Evolutionary conservation across 306 rosid species (phyloP), one percentile per base, ranked within the genome.

Genomic region (Gleditsia sinensis): DNA sequence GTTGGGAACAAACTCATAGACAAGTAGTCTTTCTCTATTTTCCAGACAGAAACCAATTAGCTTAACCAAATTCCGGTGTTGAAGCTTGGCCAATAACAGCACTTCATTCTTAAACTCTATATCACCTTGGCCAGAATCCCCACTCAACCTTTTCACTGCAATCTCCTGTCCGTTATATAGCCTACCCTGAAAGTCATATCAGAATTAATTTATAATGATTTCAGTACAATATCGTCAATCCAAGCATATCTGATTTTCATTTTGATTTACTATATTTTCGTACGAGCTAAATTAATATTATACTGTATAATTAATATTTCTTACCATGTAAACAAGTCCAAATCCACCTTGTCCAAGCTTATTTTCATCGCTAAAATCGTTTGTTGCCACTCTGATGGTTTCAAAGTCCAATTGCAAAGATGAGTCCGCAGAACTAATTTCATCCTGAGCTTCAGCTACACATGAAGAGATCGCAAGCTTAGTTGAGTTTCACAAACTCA

Each of bases 291-390:
- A 1, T 1, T 17, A 7, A 1, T 49, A 2, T 19, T n/a, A n/a
- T 46, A 54, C 2, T 12, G 43, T 2, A n/a, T 3, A 23, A 6
- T 17, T 59, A 51, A 6, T n/a, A n/a, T 54, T 3, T 25, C 71
- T 72, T 65, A 79, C 83, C 51, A 10, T 46, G 19, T 73, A 79
- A 79, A 79, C 83, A 24, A 4, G 55, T 17, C 83, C 79, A 48
- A 67, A 73, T 57, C 71, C 83, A 0, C 79, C 83, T 46, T 42
- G 48, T 17, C 83, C 78, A 0, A 79, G 69, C 39, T 67, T 73
- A 73, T 79, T 79, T 10, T 64, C 62, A 17, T 79, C 50, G 17
- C 66, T 66, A 20, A 73, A 79, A 42, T 67, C 40, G 32, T 68
- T 36, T 21, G 79, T 80, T 21, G 84, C 84, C 3, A 51, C 72